Evolutionary conservation across 139 green algal genomes (phyloP), one percentile per base, ranked within the genome.

Genomic region (Micractinium conductrix): DNA sequence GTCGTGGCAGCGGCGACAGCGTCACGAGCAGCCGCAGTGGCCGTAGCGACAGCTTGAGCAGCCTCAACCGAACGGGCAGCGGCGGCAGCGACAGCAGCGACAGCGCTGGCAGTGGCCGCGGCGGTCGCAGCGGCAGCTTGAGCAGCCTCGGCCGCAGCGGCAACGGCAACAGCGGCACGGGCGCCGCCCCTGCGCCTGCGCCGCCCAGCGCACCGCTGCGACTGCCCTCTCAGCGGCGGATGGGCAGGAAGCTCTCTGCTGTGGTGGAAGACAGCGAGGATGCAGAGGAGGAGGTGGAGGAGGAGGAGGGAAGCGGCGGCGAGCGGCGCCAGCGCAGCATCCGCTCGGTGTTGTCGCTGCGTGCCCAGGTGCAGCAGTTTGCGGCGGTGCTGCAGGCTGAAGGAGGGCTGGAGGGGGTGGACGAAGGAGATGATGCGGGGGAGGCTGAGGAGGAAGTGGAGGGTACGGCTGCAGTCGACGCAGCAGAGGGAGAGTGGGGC

Each of bases 181-280:
- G 72, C 30, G 72, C 72, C 43, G 72, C 72, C 42, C 40, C 72
- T 21, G 10, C 72, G n/a, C 14, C 43, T n/a, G 70, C 70, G 5
- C 53, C 26, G 53, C 19, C 53, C 53, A 24, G 19, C 2, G 53
- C 5, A 22, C 53, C 40, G 7, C 70, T 76, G 42, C 70, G 38
- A 40, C 70, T 35, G 70, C 70, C 42, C 40, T 76, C 40, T 8
- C 28, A 33, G 24, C 48, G 73, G 33, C 73, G 48, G 12, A 17
- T 80, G 45, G 8, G 37, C 22, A 48, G 62, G 35, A 26, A n/a
- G 75, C 75, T 81, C 53, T 81, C 75, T 0, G 70, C 70, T 35
- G 75, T 81, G 35, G 22, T 35, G 0, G 75, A 81, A 37, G 53
- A 16, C 9, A 28, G 12, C 9, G 72, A 79, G 28, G 72, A 79